Percentiles rank a stretch among this genome's conserved stretches.
Conservation (phyloP, 2,329 filamentous ascomycete species). For the Magnaporthiopsis rhizophila region DNA sequence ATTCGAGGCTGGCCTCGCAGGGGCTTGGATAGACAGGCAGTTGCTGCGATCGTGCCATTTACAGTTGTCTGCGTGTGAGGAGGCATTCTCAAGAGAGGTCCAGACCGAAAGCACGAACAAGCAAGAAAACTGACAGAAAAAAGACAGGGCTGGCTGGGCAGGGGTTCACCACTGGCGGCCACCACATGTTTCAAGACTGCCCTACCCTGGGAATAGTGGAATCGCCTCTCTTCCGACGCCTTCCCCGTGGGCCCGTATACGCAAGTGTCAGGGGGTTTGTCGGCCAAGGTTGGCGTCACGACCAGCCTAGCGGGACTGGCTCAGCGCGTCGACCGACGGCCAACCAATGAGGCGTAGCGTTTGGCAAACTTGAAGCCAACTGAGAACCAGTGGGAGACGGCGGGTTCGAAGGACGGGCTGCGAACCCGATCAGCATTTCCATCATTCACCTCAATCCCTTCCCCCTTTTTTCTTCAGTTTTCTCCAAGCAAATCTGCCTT, state of each 20-base stretch:
- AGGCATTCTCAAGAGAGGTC: no score
- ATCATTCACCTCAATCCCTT: background rate
- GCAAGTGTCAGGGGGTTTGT: background rate
- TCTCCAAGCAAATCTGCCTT: background rate
- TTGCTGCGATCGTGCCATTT: background rate
- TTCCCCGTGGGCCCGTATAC: background rate
- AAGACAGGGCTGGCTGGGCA: background rate
- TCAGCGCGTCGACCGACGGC: background rate
- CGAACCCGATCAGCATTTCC: no score
- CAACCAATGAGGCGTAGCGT: background rate
- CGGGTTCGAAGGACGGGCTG: background rate
- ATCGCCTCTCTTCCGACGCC: background rate
- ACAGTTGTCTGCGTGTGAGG: no score
- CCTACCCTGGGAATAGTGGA: background rate
- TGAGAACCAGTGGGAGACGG: background rate
- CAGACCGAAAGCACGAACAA: background rate
- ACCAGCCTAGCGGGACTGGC: background rate
- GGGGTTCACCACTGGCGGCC: no score
- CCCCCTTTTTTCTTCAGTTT: background rate
- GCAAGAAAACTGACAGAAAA: background rate
- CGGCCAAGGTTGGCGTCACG: background rate
- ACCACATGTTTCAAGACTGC: no score
- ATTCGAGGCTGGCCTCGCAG: background rate
- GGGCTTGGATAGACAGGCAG: background rate
- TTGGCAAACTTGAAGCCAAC: background rate